Conservation (phyloP, 306 rosid genomes). For the Luffa acutangula region DNA sequence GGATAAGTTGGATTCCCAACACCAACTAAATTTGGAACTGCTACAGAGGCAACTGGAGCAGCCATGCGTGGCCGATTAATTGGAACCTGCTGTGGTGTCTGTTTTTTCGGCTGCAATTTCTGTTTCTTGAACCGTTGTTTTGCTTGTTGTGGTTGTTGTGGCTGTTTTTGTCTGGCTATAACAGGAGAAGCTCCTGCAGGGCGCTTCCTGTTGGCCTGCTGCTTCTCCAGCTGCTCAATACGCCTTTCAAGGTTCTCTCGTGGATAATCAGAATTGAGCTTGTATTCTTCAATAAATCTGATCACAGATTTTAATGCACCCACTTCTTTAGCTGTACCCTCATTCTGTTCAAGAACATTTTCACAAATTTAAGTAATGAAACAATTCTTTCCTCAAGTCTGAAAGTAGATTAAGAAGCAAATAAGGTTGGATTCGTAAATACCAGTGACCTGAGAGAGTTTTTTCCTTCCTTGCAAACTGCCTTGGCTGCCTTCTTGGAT, state of each 20-base stretch:
- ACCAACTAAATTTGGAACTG: constrained; percentile 18
- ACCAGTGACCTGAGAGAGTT: constrained; percentile 46
- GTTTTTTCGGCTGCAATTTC: constrained; percentile 15
- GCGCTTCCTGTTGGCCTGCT: constrained; percentile 28
- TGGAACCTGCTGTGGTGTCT: constrained; percentile 27
- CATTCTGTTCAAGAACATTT: constrained; percentile 39
- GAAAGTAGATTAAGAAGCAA: constrained; percentile 3
- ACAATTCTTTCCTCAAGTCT: neutral
- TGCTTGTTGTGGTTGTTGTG: constrained; percentile 12
- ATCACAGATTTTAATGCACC: constrained; percentile 47
- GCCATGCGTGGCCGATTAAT: constrained; percentile 34
- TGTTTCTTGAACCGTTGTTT: constrained; percentile 4
- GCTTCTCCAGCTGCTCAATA: constrained; percentile 46
- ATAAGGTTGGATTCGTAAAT: constrained; percentile 17
- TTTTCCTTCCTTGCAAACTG: constrained; percentile 41
- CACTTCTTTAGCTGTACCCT: constrained; percentile 47
- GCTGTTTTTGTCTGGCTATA: constrained; percentile 23
- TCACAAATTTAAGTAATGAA: constrained; percentile 15
- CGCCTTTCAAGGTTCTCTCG: constrained; percentile 38
- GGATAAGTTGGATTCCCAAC: constrained; percentile 18
- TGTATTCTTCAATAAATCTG: constrained; percentile 42
- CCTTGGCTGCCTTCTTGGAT: constrained; percentile 33
- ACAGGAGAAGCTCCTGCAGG: constrained; percentile 25
- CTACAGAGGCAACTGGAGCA: constrained; percentile 25
- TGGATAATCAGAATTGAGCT: constrained; percentile 60